Percentiles rank a stretch among this genome's conserved stretches.
Conservation (phyloP, 169 alveolate species). For the Hepatocystis sp. region DNA sequence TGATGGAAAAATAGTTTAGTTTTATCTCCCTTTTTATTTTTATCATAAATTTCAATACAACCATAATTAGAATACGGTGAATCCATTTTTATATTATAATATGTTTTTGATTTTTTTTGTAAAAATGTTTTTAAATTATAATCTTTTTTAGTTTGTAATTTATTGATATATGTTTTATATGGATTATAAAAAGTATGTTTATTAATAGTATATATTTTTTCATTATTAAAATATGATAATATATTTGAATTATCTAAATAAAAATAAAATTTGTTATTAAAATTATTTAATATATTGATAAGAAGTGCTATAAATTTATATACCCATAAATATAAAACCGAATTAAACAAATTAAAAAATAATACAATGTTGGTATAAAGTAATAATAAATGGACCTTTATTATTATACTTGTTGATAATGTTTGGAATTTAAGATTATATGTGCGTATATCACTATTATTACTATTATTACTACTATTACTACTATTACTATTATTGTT, state of each 20-base stretch:
- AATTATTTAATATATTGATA: slow-evolving; percentile 32
- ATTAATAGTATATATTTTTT: slow-evolving; percentile 1
- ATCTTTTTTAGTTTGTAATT: slow-evolving; percentile 10
- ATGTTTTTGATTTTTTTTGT: slow-evolving; percentile 30
- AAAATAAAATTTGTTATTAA: slow-evolving; percentile 13
- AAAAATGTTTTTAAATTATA: slow-evolving; percentile 18
- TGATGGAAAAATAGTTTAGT: slow-evolving; percentile 25
- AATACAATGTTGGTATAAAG: slow-evolving; percentile 43
- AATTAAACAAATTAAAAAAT: slow-evolving; percentile 26
- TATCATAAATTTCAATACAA: slow-evolving; percentile 36
- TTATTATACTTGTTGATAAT: slow-evolving; percentile 11
- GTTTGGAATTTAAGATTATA: slow-evolving; percentile 32
- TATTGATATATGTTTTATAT: slow-evolving; percentile 19
- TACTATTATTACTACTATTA: too few relatives aligned
- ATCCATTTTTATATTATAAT: slow-evolving; percentile 22
- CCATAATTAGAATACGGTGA: slow-evolving; percentile 31
- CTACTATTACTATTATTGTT: too few relatives aligned
- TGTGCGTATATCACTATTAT: slow-evolving; percentile 21
- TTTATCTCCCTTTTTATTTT: slow-evolving; percentile 10
- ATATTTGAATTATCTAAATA: slow-evolving; percentile 37
- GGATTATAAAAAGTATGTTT: slow-evolving; percentile 2
- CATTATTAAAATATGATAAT: slow-evolving; percentile 31
- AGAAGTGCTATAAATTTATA: slow-evolving; percentile 44
- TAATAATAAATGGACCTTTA: slow-evolving; percentile 24
- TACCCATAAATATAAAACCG: slow-evolving; percentile 37